Evolutionary conservation across 441 rosid genomes (phyloP).

Genomic region (Capsella rubella): DNA sequence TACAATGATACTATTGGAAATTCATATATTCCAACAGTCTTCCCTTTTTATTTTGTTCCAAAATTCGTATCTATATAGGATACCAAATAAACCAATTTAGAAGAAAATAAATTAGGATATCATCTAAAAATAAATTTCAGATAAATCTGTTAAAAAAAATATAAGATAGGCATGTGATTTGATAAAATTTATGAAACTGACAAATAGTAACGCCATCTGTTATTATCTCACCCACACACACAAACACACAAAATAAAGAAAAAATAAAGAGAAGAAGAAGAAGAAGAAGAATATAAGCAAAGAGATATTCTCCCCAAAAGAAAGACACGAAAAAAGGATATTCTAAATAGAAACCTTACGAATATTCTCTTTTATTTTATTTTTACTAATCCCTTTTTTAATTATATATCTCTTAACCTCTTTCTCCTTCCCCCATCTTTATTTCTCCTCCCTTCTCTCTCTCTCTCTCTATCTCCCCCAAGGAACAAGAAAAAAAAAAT

Average conservation of each 20-base stretch:
- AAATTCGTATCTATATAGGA: no score
- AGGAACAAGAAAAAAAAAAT: conserved; percentile 17
- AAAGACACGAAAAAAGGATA: conserved; percentile 31
- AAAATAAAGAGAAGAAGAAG: neutral
- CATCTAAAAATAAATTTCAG: no score
- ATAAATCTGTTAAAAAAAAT: no score
- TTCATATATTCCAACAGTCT: no score
- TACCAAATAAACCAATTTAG: no score
- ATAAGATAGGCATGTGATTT: no score
- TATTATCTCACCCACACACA: neutral
- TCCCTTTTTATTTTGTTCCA: no score
- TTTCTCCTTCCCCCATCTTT: conserved; percentile 1
- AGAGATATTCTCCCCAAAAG: conserved; percentile 40
- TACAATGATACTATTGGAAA: no score
- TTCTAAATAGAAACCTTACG: conserved; percentile 43
- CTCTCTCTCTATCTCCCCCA: neutral
- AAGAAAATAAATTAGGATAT: no score
- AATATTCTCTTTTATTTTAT: conserved; percentile 32
- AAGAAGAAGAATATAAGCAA: conserved; percentile 7
- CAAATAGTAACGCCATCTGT: neutral
- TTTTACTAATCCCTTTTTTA: neutral
- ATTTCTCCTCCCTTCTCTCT: neutral
- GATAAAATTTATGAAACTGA: neutral
- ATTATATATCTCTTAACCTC: conserved; percentile 19
- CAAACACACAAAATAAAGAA: neutral